Conservation (phyloP, 2,329 filamentous ascomycete genomes). For the Fusarium sulawesiense region DNA sequence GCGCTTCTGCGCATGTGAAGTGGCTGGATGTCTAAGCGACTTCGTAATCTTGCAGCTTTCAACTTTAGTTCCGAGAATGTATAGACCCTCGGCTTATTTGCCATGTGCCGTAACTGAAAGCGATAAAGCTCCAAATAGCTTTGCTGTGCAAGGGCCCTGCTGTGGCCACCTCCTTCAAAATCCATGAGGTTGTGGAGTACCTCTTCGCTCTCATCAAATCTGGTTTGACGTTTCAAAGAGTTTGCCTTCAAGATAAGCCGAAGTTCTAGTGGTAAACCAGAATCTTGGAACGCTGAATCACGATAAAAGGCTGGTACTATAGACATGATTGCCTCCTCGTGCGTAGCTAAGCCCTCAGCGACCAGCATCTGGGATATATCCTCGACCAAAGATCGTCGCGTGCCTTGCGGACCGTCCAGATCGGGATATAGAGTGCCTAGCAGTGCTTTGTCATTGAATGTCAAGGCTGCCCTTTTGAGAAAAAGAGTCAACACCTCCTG, state of each 20-base stretch:
- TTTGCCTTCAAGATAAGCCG: not conserved
- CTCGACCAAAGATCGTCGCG: not conserved
- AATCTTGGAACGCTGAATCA: not conserved
- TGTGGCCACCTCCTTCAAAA: not conserved
- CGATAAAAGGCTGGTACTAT: not conserved
- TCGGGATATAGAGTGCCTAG: not conserved
- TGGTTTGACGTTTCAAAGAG: not conserved
- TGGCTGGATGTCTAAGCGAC: not conserved
- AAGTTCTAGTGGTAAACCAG: not conserved
- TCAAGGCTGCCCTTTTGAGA: not conserved
- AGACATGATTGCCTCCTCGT: not conserved
- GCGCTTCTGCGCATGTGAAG: rapidly evolving
- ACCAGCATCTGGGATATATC: not conserved
- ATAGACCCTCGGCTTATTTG: not conserved
- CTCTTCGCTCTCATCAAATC: not conserved
- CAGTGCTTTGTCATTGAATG: not conserved
- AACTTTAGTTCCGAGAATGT: not conserved
- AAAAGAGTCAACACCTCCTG: not conserved
- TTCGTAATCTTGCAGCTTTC: not conserved
- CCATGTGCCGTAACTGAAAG: not conserved
- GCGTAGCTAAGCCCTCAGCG: not conserved
- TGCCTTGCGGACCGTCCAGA: not conserved
- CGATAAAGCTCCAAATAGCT: not conserved
- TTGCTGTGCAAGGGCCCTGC: not conserved
- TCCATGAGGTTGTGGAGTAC: not conserved